Evolutionary conservation across 2,329 filamentous ascomycete genomes (phyloP), one percentile per base, ranked within the genome.

Genomic region (Aspergillus awamori): DNA sequence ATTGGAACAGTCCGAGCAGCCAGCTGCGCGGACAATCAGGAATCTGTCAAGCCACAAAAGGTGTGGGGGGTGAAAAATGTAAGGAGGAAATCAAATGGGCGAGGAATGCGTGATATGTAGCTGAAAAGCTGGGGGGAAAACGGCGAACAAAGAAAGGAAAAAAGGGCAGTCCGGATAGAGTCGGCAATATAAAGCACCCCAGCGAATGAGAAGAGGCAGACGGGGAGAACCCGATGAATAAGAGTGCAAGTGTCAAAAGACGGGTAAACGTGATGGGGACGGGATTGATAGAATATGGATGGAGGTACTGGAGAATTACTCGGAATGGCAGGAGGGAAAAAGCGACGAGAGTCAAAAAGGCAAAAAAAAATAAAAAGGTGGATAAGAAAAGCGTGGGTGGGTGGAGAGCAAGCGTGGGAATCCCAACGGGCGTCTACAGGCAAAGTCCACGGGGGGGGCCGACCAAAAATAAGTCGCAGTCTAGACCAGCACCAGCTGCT

Each of bases 401-500:
- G 41, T 45, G 41, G 41, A 45, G 41, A 33, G 30, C 11, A 10
- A 36, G 26, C 54, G 51, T 58, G 58, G 55, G 36, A 55, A 41
- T 48, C 22, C 22, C 26, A 51, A 53, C 39, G 53, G 53, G 58
- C 47, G 33, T 22, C 26, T 36, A 36, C 33, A 36, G 33, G 33
- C 33, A 36, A 36, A 13, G 28, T 45, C 41, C 41, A 45, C 41
- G 61, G 38, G 39, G 54, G 2, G 33, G 10, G 11, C 53, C 47
- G 48, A 59, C 62, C 62, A 63, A 62, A 62, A 64, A 62, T 62
- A 59, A 62, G 55, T 64, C 30, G 48, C 33, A 61, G 62, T 62
- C 62, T 62, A 62, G 62, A 59, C 33, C 41, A 45, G 41, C 41
- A 24, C 41, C 41, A 45, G 41, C 41, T 45, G 41, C 41, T 2